These are phyloP conservation scores for Monilinia fructigena DNA, from an alignment of 2,329 filamentous ascomycete species.

Conservation along the genomic window DNA sequence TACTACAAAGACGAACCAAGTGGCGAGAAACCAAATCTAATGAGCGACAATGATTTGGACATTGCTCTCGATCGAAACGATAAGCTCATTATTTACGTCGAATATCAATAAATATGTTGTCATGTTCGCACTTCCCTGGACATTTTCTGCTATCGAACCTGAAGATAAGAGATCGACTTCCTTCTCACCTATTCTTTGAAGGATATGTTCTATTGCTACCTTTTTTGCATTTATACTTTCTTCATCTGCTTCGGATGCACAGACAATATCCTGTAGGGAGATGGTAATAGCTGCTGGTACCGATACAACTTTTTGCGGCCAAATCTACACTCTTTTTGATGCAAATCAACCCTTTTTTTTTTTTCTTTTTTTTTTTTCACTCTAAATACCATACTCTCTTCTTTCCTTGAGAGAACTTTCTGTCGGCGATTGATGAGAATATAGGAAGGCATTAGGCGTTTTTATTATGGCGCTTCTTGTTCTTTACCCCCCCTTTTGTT, in stretches of 20 bases:
- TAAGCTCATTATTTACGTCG: conserved; percentile 78
- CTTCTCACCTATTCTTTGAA: conserved; percentile 17
- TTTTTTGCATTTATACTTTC: conserved; percentile 29
- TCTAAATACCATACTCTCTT: conserved; percentile 15
- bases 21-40: conserved; percentile 69
- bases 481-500: conserved; percentile 11
- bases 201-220: conserved; percentile 21
- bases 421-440: conserved; percentile 27
- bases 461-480: conserved; percentile 24
- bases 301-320: conserved; percentile 23
- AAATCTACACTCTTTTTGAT: conserved; percentile 33
- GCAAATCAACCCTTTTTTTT: conserved; percentile 25
- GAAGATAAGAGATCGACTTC: conserved; percentile 15
- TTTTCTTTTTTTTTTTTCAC: conserved; percentile 8
- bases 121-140: neutral
- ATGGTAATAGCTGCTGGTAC: conserved; percentile 33
- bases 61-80: conserved; percentile 79
- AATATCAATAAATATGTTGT: conserved; percentile 40
- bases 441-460: conserved; percentile 32
- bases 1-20: conserved; percentile 77
- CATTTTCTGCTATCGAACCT: conserved; percentile 12
- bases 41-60: conserved; percentile 79
- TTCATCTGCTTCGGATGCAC: conserved; percentile 39
- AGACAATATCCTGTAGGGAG: conserved; percentile 30
- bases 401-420: conserved; percentile 27